Percentiles rank a stretch among this genome's conserved stretches.
Evolutionary conservation across 441 rosid species (phyloP).

Genomic region (Mallotus japonicus): DNA sequence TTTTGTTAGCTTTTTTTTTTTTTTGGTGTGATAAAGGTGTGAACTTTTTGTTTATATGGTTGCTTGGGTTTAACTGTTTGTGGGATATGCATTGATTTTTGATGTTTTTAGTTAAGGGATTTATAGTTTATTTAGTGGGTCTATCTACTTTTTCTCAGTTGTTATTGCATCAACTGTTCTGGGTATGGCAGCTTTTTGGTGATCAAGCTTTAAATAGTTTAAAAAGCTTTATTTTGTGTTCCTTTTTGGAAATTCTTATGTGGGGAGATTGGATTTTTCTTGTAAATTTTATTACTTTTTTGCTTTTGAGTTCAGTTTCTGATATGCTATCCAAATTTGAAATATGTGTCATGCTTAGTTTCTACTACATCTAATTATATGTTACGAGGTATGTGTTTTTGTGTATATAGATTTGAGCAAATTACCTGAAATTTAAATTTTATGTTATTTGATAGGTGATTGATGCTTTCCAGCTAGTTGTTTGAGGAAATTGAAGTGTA

Average conservation of each 20-base stretch:
- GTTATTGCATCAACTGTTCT: neutral
- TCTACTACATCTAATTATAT: neutral
- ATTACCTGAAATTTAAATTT: constrained; percentile 12
- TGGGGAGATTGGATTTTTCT: constrained; percentile 3
- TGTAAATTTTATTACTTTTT: neutral
- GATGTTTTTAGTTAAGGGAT: neutral
- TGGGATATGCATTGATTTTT: constrained; percentile 14
- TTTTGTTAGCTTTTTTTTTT: constrained; percentile 9
- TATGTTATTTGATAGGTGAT: constrained; percentile 6
- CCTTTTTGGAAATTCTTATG: neutral
- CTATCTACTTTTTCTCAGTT: neutral
- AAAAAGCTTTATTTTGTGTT: neutral
- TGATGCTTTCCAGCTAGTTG: constrained; percentile 7
- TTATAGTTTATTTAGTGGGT: constrained; percentile 7
- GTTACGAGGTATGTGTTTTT: too few relatives aligned
- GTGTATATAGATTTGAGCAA: neutral
- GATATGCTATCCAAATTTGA: neutral
- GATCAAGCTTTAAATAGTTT: constrained; percentile 7
- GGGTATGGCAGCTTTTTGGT: constrained; percentile 10
- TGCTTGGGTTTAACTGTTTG: constrained; percentile 14
- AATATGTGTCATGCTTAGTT: constrained; percentile 7
- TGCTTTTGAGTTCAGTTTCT: neutral
- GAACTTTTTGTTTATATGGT: constrained; percentile 12
- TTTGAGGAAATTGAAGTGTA: neutral
- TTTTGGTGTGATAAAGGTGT: constrained; percentile 13